Conservation (phyloP, 441 rosid genomes). For the Brassica balearica region DNA sequence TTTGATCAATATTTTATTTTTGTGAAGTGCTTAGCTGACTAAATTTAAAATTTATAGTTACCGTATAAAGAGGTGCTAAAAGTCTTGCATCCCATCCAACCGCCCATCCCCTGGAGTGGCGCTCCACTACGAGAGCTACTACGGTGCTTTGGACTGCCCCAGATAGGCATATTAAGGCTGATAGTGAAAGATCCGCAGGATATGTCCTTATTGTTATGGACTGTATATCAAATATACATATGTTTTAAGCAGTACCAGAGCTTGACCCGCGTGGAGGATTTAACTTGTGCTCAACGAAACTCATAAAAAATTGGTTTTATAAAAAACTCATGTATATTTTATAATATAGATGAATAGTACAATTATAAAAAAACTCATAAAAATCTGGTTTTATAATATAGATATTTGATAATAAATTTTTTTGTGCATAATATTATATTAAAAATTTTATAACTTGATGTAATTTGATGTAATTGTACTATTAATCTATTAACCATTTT, state of each 20-base stretch:
- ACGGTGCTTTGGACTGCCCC: constrained; percentile 65
- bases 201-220: constrained; percentile 64
- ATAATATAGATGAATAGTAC: too few relatives aligned
- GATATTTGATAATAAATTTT: too few relatives aligned
- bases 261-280: too few relatives aligned
- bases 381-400: too few relatives aligned
- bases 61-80: constrained; percentile 67
- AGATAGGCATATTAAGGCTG: constrained; percentile 64
- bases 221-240: constrained; percentile 39
- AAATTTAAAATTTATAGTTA: constrained; percentile 21
- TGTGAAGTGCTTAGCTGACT: not conserved
- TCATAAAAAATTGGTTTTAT: too few relatives aligned
- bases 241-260: not conserved
- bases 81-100: constrained; percentile 80
- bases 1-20: not conserved
- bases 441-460: too few relatives aligned
- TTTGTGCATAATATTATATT: too few relatives aligned
- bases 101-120: constrained; percentile 57
- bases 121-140: constrained; percentile 55
- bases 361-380: too few relatives aligned
- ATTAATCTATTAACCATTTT: too few relatives aligned
- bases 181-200: constrained; percentile 63
- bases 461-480: too few relatives aligned
- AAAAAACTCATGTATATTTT: too few relatives aligned
- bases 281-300: too few relatives aligned